These are phyloP conservation scores for Hypoxylon cercidicola DNA, from an alignment of 495 filamentous ascomycete species.

Conservation along the genomic window DNA sequence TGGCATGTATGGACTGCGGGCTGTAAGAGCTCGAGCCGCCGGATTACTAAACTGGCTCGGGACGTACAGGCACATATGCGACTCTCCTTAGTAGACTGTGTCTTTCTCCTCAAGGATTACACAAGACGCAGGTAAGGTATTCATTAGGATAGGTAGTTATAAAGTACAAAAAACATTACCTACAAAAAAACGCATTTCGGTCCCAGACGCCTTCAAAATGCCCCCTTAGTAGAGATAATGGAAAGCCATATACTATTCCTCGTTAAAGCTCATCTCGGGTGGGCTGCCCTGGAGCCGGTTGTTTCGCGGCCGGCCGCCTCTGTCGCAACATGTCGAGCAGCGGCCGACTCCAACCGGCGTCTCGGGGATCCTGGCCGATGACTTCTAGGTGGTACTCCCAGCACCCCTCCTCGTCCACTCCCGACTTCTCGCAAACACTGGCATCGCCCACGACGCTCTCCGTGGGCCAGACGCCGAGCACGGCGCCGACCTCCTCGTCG, in stretches of 20 bases:
- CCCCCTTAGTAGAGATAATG: not conserved
- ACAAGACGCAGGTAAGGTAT: constrained; percentile 25
- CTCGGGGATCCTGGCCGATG: constrained; percentile 29
- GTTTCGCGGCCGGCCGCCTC: constrained; percentile 7
- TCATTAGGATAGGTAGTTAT: constrained; percentile 24
- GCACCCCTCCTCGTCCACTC: constrained; percentile 45
- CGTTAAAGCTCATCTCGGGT: constrained; percentile 36
- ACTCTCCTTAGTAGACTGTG: constrained; percentile 18
- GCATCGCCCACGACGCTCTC: constrained; percentile 36
- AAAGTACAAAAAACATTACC: constrained; percentile 10
- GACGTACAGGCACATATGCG: constrained; percentile 8
- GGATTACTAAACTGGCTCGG: too few species aligned
- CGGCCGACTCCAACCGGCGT: constrained; percentile 38
- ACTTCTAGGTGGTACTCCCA: constrained; percentile 52
- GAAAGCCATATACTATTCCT: not conserved
- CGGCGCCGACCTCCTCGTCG: constrained; percentile 67
- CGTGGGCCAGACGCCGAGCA: constrained; percentile 59
- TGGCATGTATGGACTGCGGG: too few species aligned
- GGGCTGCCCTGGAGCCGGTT: constrained; percentile 2
- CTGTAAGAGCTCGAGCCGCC: too few species aligned
- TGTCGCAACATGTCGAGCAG: constrained; percentile 31
- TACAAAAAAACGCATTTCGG: constrained; percentile 3
- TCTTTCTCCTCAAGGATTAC: constrained; percentile 1
- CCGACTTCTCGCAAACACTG: constrained; percentile 35
- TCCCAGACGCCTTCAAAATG: constrained; percentile 18